Evolutionary conservation across 176 grass and related monocot species (phyloP).

Genomic region (Avena insularis): DNA sequence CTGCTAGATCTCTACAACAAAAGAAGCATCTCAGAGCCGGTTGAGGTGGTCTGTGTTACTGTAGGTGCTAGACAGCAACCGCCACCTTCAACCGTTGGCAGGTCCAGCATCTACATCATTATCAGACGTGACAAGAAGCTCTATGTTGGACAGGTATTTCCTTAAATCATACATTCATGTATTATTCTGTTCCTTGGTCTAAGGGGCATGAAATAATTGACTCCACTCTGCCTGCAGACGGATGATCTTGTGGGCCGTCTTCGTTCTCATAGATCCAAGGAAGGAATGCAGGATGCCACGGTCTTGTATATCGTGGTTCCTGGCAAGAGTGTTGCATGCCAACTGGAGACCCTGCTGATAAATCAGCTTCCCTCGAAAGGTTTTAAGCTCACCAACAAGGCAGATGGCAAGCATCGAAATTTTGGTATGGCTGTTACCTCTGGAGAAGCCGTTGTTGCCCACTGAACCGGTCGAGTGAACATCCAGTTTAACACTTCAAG

Average conservation of each 20-base stretch:
- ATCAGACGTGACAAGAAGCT: conserved; percentile 77
- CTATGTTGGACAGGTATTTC: conserved; percentile 89
- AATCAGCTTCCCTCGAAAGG: conserved; percentile 81
- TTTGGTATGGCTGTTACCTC: conserved; percentile 60
- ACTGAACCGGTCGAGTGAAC: conserved; percentile 29
- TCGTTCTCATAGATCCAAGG: conserved; percentile 72
- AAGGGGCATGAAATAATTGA: conserved; percentile 3
- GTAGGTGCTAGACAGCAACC: conserved; percentile 84
- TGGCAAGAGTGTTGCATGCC: conserved; percentile 90
- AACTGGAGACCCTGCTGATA: conserved; percentile 94
- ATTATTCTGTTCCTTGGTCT: background rate
- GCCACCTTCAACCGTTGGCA: conserved; percentile 88
- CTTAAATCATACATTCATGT: conserved; percentile 1
- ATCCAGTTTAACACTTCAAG: conserved; percentile 16
- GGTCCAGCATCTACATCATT: conserved; percentile 81
- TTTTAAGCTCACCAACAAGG: conserved; percentile 80
- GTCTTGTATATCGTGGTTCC: conserved; percentile 73
- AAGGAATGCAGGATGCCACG: conserved; percentile 76
- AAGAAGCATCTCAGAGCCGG: conserved; percentile 51
- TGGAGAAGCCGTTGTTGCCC: conserved; percentile 47
- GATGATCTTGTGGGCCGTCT: conserved; percentile 89
- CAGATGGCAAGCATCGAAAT: conserved; percentile 91
- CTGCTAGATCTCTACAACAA: conserved; percentile 64
- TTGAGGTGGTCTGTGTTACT: conserved; percentile 60
- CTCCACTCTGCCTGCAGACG: conserved; percentile 64